Evolutionary conservation across 495 filamentous ascomycete species (phyloP), one percentile per base, ranked within the genome.

Genomic region (Geoglossum glabrum): DNA sequence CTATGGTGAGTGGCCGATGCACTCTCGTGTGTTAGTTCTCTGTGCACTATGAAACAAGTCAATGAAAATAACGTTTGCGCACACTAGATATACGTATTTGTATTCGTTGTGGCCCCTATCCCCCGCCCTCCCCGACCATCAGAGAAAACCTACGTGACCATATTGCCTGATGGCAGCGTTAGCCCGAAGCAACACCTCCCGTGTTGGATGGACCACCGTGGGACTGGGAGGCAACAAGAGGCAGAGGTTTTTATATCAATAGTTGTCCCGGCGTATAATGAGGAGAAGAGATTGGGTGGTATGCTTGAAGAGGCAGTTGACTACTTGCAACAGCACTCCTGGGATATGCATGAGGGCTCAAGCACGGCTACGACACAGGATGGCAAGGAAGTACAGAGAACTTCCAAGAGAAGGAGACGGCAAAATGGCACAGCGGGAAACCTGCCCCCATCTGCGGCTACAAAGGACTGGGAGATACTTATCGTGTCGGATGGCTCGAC

Each of bases 181-280:
- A 82, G 76, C 57, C 72, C 79, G n/a, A 27, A 30, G 0, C 76
- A 82, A 58, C 72, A 74, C 27, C 73, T 97, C 43, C 85, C 90
- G 6, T 90, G 84, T 73, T 95, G 89, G 89, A 76, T 84, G 60
- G 84, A 93, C 68, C 71, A 72, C 61, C 80, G 78, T 72, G 67
- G 73, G n/a, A 72, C 75, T 26, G 72, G 78, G 62, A 74, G 77
- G 57, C 72, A 72, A 19, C 40, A 45, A 21, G 40, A 72, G 4
- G 70, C 82, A 0, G 76, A 81, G 25, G 63, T 87, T 9, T 79
- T 79, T 66, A 80, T 98, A 74, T 90, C 84, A 56, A 80, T 97
- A 2, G 87, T 98, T 2, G 83, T 98, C 51, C 92, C 92, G 0
- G 92, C 92, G 6, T 99, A 87, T 74, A 97, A 99, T 67, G 92